phyloP scores from a whole-genome alignment of 140 eudicot genomes.

The Flaveria floridana region DNA sequence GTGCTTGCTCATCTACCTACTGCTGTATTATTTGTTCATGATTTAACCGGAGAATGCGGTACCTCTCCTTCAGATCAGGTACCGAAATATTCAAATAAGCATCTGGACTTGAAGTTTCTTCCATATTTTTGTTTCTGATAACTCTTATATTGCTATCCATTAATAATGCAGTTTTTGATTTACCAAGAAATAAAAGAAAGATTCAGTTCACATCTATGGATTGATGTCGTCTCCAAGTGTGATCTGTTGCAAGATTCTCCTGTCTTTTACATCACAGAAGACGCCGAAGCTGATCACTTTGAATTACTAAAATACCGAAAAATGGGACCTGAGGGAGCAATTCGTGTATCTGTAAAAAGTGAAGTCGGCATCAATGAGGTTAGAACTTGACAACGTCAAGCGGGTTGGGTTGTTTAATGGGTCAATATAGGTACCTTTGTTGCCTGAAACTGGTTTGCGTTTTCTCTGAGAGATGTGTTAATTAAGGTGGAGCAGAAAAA shows the following conservation, averaged over 20 bases:
- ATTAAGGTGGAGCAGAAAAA: neutral
- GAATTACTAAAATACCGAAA: constrained; percentile 71
- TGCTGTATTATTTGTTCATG: constrained; percentile 88
- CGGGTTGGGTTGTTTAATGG: neutral
- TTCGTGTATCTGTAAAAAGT: constrained; percentile 70
- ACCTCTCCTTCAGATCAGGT: constrained; percentile 97
- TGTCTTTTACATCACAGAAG: constrained; percentile 61
- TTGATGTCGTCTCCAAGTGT: constrained; percentile 89
- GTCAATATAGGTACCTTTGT: neutral
- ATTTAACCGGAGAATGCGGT: constrained; percentile 95
- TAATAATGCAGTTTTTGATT: constrained; percentile 56
- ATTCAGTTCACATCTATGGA: constrained; percentile 75
- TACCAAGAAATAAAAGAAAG: constrained; percentile 85
- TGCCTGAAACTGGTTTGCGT: neutral
- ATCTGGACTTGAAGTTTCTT: neutral
- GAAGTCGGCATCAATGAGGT: constrained; percentile 73
- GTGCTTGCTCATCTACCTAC: constrained; percentile 86
- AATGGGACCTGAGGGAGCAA: constrained; percentile 80
- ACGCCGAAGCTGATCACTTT: constrained; percentile 39
- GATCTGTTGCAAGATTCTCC: constrained; percentile 79
- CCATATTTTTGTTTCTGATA: neutral
- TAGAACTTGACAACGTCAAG: constrained; percentile 22
- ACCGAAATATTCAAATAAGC: constrained; percentile 7
- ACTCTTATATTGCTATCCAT: constrained; percentile 4
- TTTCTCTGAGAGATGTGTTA: neutral